Evolutionary conservation across 768 basidiomycete species (phyloP).

Genomic region (Nidularia pulvinata): DNA sequence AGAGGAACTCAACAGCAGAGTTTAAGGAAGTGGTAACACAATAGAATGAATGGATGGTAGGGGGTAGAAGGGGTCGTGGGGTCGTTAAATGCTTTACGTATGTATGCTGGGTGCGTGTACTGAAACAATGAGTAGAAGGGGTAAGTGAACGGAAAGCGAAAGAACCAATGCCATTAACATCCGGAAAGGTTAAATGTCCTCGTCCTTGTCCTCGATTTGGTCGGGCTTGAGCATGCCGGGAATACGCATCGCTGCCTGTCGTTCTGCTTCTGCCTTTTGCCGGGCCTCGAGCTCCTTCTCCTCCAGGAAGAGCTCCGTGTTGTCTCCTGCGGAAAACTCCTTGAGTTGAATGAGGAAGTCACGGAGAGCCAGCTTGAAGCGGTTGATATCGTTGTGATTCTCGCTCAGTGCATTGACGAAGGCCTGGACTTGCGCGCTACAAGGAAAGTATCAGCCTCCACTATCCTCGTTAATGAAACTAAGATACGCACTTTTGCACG

Average conservation of each 20-base stretch:
- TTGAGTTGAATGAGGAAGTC: constrained; percentile 99
- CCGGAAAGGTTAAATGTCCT: constrained; percentile 64
- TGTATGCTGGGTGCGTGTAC: constrained; percentile 16
- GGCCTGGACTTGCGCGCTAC: constrained; percentile 69
- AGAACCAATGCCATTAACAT: constrained; percentile 17
- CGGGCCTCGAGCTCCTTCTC: constrained; percentile 91
- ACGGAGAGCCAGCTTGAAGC: constrained; percentile 92
- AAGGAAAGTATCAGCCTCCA: constrained; percentile 5
- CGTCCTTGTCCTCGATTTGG: constrained; percentile 92
- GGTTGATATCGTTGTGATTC: constrained; percentile 76
- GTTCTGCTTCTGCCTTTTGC: constrained; percentile 79
- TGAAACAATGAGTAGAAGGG: constrained; percentile 12
- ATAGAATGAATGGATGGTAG: constrained; percentile 23
- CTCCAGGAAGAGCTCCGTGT: constrained; percentile 89
- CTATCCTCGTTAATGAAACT: constrained; percentile 6
- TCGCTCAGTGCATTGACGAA: constrained; percentile 71
- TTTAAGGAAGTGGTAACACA: constrained; percentile 16
- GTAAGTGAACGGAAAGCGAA: constrained; percentile 22
- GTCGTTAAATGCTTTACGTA: constrained; percentile 19
- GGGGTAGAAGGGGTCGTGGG: constrained; percentile 11
- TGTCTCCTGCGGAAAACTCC: constrained; percentile 91
- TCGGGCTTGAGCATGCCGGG: constrained; percentile 99
- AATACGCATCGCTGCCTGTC: constrained; percentile 87
- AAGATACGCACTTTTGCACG: constrained; percentile 68
- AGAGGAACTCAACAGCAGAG: constrained; percentile 22